These are phyloP conservation scores for Lactarius sp. DNA, from an alignment of 768 basidiomycete species.

Conservation along the genomic window DNA sequence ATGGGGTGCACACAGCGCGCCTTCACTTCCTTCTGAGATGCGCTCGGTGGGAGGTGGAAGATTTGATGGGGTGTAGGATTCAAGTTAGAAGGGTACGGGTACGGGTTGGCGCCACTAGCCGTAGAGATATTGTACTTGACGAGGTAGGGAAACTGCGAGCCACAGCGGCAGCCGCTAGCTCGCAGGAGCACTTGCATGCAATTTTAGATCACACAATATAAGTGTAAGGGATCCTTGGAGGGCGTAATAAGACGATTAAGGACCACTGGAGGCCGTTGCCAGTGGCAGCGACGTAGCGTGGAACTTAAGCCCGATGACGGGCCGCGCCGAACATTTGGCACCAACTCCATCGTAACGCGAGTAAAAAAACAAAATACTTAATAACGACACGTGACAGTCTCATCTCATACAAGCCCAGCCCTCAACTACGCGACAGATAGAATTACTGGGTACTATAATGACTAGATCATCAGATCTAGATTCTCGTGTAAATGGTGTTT, in stretches of 20 bases:
- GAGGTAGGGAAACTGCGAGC: background rate
- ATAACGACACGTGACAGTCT: background rate
- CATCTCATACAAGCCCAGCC: background rate
- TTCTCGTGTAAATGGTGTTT: background rate
- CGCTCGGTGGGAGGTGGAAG: slow-evolving; percentile 37
- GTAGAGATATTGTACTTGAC: background rate
- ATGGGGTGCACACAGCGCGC: slow-evolving; percentile 34
- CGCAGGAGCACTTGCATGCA: slow-evolving; percentile 6
- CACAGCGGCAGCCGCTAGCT: background rate
- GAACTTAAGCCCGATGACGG: no score
- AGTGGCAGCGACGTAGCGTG: no score
- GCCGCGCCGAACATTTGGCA: no score
- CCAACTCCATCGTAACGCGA: no score
- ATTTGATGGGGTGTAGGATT: slow-evolving; percentile 39
- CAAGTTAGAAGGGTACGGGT: slow-evolving; percentile 33
- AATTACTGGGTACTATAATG: background rate
- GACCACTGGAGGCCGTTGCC: no score
- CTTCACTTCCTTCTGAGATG: slow-evolving; percentile 36
- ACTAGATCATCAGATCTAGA: background rate
- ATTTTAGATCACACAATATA: background rate
- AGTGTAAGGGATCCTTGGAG: no score
- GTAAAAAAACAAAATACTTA: background rate
- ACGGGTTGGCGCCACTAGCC: slow-evolving; percentile 31
- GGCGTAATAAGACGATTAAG: no score
- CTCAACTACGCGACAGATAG: background rate